Evolutionary conservation across 176 grass and related monocot species (phyloP).

Genomic region (Echinochloa phyllopogon): DNA sequence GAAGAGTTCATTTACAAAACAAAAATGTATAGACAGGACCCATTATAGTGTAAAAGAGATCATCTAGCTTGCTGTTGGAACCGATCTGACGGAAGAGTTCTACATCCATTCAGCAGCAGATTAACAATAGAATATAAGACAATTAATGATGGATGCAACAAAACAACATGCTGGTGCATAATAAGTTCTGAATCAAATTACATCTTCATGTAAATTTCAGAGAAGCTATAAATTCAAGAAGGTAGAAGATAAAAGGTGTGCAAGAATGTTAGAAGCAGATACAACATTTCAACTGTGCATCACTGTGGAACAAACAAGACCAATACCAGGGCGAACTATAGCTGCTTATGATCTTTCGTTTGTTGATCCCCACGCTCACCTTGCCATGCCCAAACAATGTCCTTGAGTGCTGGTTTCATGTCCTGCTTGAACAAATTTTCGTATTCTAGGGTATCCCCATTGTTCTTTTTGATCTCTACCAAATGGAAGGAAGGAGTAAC

Average conservation of each 20-base stretch:
- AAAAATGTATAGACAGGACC: neutral
- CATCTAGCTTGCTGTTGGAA: neutral
- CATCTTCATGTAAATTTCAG: neutral
- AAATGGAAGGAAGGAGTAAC: slow-evolving; percentile 55
- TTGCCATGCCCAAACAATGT: slow-evolving; percentile 66
- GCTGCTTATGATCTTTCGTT: neutral
- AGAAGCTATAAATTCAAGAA: neutral
- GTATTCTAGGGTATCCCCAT: slow-evolving; percentile 52
- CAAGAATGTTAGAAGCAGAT: neutral
- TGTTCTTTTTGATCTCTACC: slow-evolving; percentile 56
- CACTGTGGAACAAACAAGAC: neutral
- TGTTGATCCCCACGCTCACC: slow-evolving; percentile 17
- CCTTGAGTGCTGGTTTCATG: slow-evolving; percentile 47
- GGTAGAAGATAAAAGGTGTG: neutral
- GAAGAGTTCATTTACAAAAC: neutral
- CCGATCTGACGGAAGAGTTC: neutral
- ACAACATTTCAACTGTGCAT: slow-evolving; percentile 15
- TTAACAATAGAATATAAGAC: neutral
- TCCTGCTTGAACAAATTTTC: slow-evolving; percentile 43
- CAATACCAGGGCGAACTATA: neutral
- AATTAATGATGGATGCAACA: neutral
- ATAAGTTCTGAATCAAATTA: slow-evolving; percentile 20
- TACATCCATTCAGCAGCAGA: neutral
- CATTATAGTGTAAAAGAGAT: neutral
- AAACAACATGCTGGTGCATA: neutral